Base-by-base conservation (phyloP, 257 asterid species). In the Euphrasia confusa region DNA sequence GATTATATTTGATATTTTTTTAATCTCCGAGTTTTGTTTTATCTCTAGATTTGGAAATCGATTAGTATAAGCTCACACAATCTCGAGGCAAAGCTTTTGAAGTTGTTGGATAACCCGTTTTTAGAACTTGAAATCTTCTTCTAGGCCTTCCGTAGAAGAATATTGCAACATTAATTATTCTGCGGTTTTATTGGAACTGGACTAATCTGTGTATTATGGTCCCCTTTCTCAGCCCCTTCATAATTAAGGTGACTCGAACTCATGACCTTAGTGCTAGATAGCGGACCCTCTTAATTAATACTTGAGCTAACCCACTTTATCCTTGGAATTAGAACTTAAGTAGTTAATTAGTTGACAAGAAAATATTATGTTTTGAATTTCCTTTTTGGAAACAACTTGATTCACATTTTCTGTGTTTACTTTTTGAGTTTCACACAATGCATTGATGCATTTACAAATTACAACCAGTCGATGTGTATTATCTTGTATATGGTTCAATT, bases 1-100 rank as follows among this genome's bases (percentile, higher is more conserved):
- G 99, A 52, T 66, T 93, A 77, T 93, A 89, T 80, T 68, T 93
- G 97, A 97, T 92, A 78, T 67, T 33, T 77, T 28, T 69, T 58
- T 63, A 70, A 24, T 1, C 50, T 14, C 37, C 26, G 30, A 12
- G 18, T 35, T 21, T 62, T 45, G 33, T 33, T 52, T 45, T n/a
- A 44, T 33, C 13, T 71, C 62, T 66, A 60, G 28, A 37, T 17
- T 8, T 17, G 60, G 58, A 35, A 49, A 56, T 27, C 61, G 14
- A 54, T 55, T 33, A 50, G 8, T 59, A 6, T 11, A 57, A 39
- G 57, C 63, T 37, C 44, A 30, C 10, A 10, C 3, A 7, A 21
- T 49, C 14, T 11, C 14, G 73, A 42, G 17, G 8, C 11, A 15
- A 47, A 35, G 60, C 40, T 24, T 60, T 54, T 54, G 53, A 44